phyloP scores from a whole-genome alignment of 176 grass and related monocot genomes.

The Pontederia paniculata region DNA sequence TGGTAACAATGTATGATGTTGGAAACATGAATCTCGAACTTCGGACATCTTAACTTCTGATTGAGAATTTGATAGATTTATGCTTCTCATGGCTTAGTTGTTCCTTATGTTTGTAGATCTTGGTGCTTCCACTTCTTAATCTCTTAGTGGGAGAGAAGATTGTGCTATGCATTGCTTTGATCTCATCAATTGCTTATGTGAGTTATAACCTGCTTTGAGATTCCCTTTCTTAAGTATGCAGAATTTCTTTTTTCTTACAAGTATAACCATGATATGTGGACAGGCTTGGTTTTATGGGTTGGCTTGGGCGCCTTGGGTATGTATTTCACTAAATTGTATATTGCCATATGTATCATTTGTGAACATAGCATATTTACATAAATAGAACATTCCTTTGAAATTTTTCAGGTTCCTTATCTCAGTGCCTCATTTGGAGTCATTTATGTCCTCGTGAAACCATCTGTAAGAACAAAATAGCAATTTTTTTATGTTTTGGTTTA shows the following conservation, averaged over 20 bases:
- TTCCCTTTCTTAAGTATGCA: no score
- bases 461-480: constrained; percentile 60
- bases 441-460: constrained; percentile 63
- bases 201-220: constrained; percentile 20
- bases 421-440: constrained; percentile 78
- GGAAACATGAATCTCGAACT: no score
- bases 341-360: background rate
- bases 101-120: constrained; percentile 29
- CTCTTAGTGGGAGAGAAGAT: constrained; percentile 45
- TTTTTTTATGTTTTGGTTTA: no score
- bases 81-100: background rate
- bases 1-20: no score
- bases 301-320: constrained; percentile 77
- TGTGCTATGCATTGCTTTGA: constrained; percentile 47
- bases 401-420: constrained; percentile 66
- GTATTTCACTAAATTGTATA: constrained; percentile 10
- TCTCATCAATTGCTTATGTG: constrained; percentile 57
- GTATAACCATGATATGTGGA: no score
- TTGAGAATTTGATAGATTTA: background rate
- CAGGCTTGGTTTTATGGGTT: constrained; percentile 68
- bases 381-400: background rate
- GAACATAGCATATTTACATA: background rate
- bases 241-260: no score
- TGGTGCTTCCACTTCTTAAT: constrained; percentile 57
- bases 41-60: no score